Evolutionary conservation across 2,329 filamentous ascomycete genomes (phyloP).

Genomic region (Monilinia laxa): DNA sequence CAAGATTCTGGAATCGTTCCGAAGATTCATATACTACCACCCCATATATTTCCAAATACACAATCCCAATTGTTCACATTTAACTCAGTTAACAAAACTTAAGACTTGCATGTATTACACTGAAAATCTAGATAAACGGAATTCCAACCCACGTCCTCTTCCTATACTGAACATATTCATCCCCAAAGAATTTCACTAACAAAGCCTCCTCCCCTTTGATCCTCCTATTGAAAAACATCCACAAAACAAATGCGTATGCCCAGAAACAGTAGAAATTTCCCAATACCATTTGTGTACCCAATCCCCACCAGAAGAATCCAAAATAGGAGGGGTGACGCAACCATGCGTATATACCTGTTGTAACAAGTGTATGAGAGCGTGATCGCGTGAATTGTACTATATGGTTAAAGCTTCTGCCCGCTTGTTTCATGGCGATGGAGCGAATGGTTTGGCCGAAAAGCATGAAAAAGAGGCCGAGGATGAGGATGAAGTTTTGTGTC

Average conservation of each 20-base stretch:
- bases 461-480: conserved; percentile 63
- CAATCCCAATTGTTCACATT: neutral
- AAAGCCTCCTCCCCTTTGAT: conserved; percentile 78
- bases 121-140: conserved; percentile 60
- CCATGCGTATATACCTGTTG: conserved; percentile 71
- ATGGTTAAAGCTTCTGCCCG: conserved; percentile 90
- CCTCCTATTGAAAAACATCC: conserved; percentile 76
- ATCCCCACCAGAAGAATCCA: conserved; percentile 96
- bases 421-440: conserved; percentile 83
- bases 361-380: conserved; percentile 75
- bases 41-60: neutral
- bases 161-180: conserved; percentile 75
- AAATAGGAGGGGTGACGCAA: conserved; percentile 92
- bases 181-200: conserved; percentile 77
- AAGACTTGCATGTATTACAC: conserved; percentile 6
- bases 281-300: conserved; percentile 89
- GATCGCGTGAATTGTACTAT: conserved; percentile 71
- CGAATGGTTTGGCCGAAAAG: conserved; percentile 71
- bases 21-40: neutral
- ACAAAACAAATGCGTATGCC: conserved; percentile 73
- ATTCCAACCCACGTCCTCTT: conserved; percentile 73
- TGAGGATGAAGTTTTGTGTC: conserved; percentile 43
- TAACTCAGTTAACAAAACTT: neutral
- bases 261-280: conserved; percentile 80
- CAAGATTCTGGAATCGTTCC: neutral